Percentiles rank a stretch among this genome's conserved stretches.
These are phyloP conservation scores for Plasmodium inui DNA, from an alignment of 169 alveolate species.

Conservation along the genomic window DNA sequence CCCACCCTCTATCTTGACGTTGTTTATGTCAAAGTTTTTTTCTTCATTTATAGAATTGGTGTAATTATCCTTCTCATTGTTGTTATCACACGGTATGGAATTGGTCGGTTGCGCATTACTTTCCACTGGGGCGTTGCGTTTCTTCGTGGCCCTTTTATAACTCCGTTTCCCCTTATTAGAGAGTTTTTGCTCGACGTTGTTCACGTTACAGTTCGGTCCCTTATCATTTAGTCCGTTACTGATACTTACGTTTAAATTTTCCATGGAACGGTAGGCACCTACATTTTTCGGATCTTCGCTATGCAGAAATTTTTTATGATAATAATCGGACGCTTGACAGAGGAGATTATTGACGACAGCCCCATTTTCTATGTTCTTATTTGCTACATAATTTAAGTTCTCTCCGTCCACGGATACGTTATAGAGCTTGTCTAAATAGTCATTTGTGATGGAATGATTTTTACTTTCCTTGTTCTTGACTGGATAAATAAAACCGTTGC, in stretches of 20 bases:
- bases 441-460: background rate
- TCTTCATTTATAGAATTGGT: background rate
- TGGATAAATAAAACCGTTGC: background rate
- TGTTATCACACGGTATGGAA: background rate
- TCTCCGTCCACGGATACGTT: background rate
- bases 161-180: background rate
- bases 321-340: slow-evolving; percentile 22
- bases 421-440: background rate
- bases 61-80: background rate
- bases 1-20: slow-evolving; percentile 1
- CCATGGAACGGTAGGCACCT: background rate
- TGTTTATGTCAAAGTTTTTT: background rate
- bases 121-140: background rate
- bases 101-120: background rate
- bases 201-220: background rate
- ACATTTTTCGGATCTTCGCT: slow-evolving; percentile 12
- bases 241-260: background rate
- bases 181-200: background rate
- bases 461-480: slow-evolving; percentile 1
- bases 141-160: background rate
- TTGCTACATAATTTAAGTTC: slow-evolving; percentile 20
- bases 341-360: background rate
- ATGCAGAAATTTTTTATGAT: slow-evolving; percentile 4
- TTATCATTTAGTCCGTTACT: background rate
- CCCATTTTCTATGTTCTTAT: background rate